phyloP scores from a whole-genome alignment of 2,329 filamentous ascomycete species.

The Ophiostoma sp. region DNA sequence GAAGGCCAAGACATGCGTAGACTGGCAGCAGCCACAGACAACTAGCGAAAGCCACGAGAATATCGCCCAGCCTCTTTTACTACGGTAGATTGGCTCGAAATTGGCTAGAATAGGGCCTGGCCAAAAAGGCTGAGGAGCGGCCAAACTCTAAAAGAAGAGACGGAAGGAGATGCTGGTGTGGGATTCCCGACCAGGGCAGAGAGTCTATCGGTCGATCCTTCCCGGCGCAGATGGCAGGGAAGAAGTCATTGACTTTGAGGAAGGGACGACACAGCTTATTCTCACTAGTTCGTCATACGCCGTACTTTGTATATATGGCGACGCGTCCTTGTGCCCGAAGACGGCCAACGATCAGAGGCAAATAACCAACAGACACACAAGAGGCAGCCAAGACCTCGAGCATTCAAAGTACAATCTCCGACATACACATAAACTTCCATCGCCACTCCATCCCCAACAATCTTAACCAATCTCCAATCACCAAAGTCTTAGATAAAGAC shows the following conservation, averaged over 20 bases:
- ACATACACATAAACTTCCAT: background rate
- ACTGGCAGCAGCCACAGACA: background rate
- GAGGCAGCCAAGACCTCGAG: conserved; percentile 1
- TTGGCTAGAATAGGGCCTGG: background rate
- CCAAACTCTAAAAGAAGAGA: background rate
- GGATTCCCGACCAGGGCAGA: background rate
- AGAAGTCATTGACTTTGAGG: background rate
- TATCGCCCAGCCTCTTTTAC: background rate
- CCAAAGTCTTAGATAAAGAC: background rate
- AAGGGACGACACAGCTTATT: background rate
- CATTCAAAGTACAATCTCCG: background rate
- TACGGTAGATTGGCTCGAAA: no score
- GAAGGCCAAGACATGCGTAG: background rate
- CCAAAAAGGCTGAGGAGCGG: background rate
- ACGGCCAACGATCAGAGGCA: background rate
- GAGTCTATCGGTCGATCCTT: background rate
- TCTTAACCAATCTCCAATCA: background rate
- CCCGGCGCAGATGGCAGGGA: background rate
- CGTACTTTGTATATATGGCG: background rate
- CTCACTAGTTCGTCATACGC: background rate
- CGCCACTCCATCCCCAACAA: conserved; percentile 1
- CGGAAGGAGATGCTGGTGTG: background rate
- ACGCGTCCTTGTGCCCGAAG: background rate
- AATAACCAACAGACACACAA: background rate
- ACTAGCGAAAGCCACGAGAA: background rate